phyloP scores from a whole-genome alignment of 208 protist species.

The Naegleria fowleri region DNA sequence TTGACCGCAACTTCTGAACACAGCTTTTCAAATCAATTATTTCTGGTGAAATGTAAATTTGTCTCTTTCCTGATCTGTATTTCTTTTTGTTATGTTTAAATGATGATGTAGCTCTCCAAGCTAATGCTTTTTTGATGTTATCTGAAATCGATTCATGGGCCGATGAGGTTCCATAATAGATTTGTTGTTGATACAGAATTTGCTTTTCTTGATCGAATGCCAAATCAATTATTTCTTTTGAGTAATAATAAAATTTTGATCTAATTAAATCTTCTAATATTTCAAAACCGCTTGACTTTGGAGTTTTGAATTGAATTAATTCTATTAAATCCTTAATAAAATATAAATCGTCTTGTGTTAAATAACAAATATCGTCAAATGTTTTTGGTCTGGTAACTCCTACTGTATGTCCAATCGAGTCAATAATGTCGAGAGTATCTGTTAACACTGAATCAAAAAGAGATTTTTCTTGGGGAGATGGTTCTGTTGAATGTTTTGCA shows the following conservation, averaged over 20 bases:
- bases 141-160: background rate
- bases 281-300: background rate
- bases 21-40: background rate
- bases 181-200: background rate
- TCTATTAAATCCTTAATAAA: background rate
- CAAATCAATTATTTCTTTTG: background rate
- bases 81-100: background rate
- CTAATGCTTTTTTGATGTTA: background rate
- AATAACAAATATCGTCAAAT: background rate
- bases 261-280: background rate
- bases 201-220: constrained; percentile 7
- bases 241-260: background rate
- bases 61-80: background rate
- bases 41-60: background rate
- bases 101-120: background rate
- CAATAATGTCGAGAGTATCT: background rate
- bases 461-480: background rate
- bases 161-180: background rate
- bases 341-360: background rate
- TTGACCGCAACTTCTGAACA: background rate
- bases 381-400: background rate
- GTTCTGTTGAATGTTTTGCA: background rate
- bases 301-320: background rate
- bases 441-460: background rate
- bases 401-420: background rate